Evolutionary conservation across 2,329 filamentous ascomycete species (phyloP).

Genomic region (Beauveria varroae): DNA sequence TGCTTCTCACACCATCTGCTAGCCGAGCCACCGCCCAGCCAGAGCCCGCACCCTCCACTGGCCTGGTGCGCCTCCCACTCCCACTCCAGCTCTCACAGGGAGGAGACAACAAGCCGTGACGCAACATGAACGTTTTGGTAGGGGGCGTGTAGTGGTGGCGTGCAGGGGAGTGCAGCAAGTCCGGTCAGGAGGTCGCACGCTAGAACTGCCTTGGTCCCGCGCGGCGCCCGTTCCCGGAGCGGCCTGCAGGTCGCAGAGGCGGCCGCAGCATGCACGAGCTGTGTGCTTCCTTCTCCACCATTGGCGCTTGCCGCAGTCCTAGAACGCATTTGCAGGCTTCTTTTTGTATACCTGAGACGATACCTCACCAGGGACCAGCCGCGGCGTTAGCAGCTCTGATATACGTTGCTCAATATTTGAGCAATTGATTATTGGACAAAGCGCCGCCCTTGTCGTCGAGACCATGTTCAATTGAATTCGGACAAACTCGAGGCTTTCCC

Average conservation of each 20-base stretch:
- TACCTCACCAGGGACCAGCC: not conserved
- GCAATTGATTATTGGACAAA: not conserved
- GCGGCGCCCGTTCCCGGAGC: conserved; percentile 26
- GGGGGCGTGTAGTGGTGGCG: conserved; percentile 5
- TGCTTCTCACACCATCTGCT: conserved; percentile 6
- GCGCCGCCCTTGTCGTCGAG: not conserved
- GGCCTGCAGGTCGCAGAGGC: conserved; percentile 28
- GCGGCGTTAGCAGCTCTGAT: not conserved
- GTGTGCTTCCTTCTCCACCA: conserved; percentile 17
- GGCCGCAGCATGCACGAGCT: conserved; percentile 31
- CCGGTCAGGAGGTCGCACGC: conserved; percentile 18
- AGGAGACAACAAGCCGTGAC: conserved; percentile 9
- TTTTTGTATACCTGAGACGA: conserved; percentile 1
- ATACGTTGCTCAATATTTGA: not conserved
- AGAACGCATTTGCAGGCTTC: conserved; percentile 5
- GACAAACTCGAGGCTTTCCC: not conserved
- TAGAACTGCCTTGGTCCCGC: conserved; percentile 23
- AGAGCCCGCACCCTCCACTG: not conserved
- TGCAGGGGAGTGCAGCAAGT: conserved; percentile 12
- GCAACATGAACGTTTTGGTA: conserved; percentile 8
- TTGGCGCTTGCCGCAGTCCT: conserved; percentile 9
- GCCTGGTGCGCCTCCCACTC: not conserved
- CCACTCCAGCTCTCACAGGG: not conserved
- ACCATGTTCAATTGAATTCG: not conserved
- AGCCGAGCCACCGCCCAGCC: conserved; percentile 4